These are phyloP conservation scores for Elsinoe ampelina DNA, from an alignment of 2,329 filamentous ascomycete species.

Conservation along the genomic window DNA sequence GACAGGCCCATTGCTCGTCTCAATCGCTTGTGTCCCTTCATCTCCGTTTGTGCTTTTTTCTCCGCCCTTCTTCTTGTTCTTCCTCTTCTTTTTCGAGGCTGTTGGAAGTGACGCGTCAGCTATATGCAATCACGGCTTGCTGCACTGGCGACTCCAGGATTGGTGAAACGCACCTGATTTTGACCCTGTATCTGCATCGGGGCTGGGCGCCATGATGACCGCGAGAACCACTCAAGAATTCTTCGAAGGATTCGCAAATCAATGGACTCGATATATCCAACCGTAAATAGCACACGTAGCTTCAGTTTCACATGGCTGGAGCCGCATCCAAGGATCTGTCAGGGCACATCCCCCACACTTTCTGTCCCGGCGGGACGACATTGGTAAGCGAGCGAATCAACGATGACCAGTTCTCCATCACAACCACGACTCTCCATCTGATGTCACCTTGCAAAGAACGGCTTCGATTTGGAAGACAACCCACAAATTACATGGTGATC, in stretches of 20 bases:
- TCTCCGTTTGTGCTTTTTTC: constrained; percentile 35
- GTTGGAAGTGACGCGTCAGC: constrained; percentile 19
- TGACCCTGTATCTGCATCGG: constrained; percentile 14
- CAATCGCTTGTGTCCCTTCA: constrained; percentile 23
- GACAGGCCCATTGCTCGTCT: constrained; percentile 24
- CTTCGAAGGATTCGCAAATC: background rate
- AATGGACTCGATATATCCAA: background rate
- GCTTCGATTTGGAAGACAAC: constrained; percentile 6
- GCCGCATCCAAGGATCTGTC: background rate
- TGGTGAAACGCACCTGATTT: constrained; percentile 17
- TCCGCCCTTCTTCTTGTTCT: constrained; percentile 48
- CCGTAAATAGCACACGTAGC: constrained; percentile 9
- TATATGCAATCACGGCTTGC: background rate
- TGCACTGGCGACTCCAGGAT: background rate
- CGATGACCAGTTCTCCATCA: background rate
- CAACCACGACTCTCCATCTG: background rate
- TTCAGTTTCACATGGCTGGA: constrained; percentile 11
- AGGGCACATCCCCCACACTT: background rate
- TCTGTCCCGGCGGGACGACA: background rate
- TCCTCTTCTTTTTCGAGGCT: constrained; percentile 47
- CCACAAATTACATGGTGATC: background rate
- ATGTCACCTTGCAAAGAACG: background rate
- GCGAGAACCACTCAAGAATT: background rate
- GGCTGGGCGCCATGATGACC: constrained; percentile 17
- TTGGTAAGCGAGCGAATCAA: background rate